phyloP scores from a whole-genome alignment of 495 filamentous ascomycete species.

The Neurospora tetraspora region DNA sequence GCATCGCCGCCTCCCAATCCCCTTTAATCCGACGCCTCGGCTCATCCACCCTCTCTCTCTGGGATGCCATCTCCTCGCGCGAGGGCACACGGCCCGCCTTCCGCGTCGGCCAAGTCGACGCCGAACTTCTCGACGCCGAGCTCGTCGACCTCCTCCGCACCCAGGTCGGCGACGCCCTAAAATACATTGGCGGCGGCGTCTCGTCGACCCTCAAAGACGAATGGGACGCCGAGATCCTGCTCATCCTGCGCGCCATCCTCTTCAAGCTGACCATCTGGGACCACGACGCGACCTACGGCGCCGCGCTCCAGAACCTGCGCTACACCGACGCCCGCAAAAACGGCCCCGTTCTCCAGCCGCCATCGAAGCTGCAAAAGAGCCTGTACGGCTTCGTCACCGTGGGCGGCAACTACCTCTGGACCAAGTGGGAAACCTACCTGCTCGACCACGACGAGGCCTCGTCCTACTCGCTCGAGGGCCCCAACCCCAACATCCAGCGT shows the following conservation, averaged over 20 bases:
- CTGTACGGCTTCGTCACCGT: conserved; percentile 79
- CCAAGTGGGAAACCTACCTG: conserved; percentile 81
- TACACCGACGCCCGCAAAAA: conserved; percentile 75
- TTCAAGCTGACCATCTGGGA: conserved; percentile 98
- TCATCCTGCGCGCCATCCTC: conserved; percentile 65
- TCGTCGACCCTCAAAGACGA: conserved; percentile 47
- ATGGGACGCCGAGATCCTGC: conserved; percentile 76
- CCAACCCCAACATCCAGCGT: conserved; percentile 41
- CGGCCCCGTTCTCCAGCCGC: conserved; percentile 47
- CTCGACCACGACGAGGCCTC: conserved; percentile 57
- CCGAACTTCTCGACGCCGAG: conserved; percentile 91
- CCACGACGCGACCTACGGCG: conserved; percentile 88
- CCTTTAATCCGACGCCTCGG: conserved; percentile 51
- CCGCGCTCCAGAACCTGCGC: conserved; percentile 78
- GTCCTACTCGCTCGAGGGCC: conserved; percentile 38
- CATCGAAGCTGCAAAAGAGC: conserved; percentile 68
- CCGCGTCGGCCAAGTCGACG: conserved; percentile 92
- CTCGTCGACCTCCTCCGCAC: conserved; percentile 73
- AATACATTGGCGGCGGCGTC: conserved; percentile 62
- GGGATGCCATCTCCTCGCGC: conserved; percentile 61
- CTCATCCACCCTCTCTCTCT: conserved; percentile 46
- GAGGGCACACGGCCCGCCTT: conserved; percentile 78
- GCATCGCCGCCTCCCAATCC: conserved; percentile 51
- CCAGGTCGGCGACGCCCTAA: conserved; percentile 82
- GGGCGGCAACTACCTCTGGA: conserved; percentile 79